These are phyloP conservation scores for Daldinia grandis DNA, from an alignment of 495 filamentous ascomycete species.

Conservation along the genomic window DNA sequence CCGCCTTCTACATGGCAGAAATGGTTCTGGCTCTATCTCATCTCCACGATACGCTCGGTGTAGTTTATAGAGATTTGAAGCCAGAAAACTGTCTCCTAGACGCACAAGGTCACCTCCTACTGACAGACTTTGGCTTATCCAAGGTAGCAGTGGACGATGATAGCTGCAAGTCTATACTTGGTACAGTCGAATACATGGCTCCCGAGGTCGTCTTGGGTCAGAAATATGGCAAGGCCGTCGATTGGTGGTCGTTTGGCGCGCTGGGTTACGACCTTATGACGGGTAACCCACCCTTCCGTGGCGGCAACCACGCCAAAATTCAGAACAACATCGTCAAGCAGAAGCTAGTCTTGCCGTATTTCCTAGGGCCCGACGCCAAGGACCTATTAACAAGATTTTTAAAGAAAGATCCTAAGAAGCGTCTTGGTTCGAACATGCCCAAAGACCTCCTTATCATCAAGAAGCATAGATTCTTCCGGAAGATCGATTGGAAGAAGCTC, in stretches of 20 bases:
- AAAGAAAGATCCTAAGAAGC: constrained; percentile 88
- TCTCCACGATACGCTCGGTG: constrained; percentile 88
- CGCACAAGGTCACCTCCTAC: constrained; percentile 85
- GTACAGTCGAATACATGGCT: constrained; percentile 98
- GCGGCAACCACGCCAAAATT: constrained; percentile 89
- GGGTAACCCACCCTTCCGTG: constrained; percentile 87
- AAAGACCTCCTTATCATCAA: constrained; percentile 88
- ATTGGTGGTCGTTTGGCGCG: constrained; percentile 98
- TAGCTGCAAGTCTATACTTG: constrained; percentile 84
- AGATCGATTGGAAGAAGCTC: constrained; percentile 90
- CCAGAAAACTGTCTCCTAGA: constrained; percentile 98
- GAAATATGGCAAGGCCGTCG: constrained; percentile 89
- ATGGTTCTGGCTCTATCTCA: constrained; percentile 94
- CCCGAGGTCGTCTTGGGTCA: constrained; percentile 88
- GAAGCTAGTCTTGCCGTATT: constrained; percentile 87
- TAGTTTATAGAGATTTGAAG: constrained; percentile 96
- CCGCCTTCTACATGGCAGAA: constrained; percentile 98
- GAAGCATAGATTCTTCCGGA: constrained; percentile 94
- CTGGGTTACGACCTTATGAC: constrained; percentile 92
- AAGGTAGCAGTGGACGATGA: constrained; percentile 89
- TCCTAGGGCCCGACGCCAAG: constrained; percentile 86
- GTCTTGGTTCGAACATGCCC: constrained; percentile 86
- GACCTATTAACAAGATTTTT: constrained; percentile 89
- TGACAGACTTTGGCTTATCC: constrained; percentile 96
- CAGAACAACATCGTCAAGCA: constrained; percentile 92